Evolutionary conservation across 179 eudicot species (phyloP).

Genomic region (Silene coronaria): DNA sequence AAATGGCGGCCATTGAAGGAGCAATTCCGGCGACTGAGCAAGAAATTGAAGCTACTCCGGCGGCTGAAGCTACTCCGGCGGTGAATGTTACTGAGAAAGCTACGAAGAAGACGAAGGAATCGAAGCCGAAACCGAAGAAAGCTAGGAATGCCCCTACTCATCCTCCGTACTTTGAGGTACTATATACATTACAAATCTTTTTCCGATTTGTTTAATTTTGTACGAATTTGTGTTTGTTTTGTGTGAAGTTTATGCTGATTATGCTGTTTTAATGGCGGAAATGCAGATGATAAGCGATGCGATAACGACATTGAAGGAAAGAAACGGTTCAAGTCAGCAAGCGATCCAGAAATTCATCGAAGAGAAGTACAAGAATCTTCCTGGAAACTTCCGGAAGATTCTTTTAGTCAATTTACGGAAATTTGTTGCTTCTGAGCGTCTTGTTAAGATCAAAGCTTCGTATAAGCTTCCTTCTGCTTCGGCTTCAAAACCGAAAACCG

Average conservation of each 20-base stretch:
- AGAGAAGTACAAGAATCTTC: slow-evolving; percentile 37
- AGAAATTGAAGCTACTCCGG: slow-evolving; percentile 16
- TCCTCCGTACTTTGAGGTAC: slow-evolving; percentile 54
- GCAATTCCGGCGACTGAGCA: background rate
- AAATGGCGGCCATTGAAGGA: slow-evolving; percentile 1
- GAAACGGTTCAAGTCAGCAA: slow-evolving; percentile 48
- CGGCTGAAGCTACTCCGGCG: background rate
- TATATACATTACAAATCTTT: background rate
- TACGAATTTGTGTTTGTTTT: background rate
- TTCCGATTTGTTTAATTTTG: background rate
- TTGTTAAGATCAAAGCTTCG: slow-evolving; percentile 48
- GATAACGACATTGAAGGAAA: slow-evolving; percentile 49
- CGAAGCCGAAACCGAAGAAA: slow-evolving; percentile 29
- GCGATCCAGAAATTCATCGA: slow-evolving; percentile 56
- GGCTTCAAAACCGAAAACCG: slow-evolving; percentile 5
- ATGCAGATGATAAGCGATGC: slow-evolving; percentile 53
- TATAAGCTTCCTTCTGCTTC: slow-evolving; percentile 39
- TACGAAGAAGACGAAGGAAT: slow-evolving; percentile 10
- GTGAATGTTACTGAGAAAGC: slow-evolving; percentile 7
- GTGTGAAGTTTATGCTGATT: background rate
- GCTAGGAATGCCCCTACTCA: slow-evolving; percentile 28
- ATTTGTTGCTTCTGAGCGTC: slow-evolving; percentile 34
- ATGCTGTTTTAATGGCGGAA: background rate
- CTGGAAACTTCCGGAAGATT: slow-evolving; percentile 44
- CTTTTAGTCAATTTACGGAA: slow-evolving; percentile 39